Evolutionary conservation across 2,329 filamentous ascomycete genomes (phyloP), one percentile per base, ranked within the genome.

Genomic region (Pseudogymnoascus sp.): DNA sequence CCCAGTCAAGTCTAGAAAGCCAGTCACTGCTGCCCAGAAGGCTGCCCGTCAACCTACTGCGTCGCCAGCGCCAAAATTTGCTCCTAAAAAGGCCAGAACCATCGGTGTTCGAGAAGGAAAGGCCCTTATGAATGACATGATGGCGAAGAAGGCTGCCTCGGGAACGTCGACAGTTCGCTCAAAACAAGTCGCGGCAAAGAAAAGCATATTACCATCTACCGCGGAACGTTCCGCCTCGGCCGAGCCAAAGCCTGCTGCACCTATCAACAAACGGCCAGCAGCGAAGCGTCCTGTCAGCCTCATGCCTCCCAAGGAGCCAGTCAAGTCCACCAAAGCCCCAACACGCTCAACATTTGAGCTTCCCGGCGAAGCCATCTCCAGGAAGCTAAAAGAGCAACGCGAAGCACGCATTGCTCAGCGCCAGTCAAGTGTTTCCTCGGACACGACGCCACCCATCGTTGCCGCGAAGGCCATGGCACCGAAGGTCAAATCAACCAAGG

Each of bases 331-430:
- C 38, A 87, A 84, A 68, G 75, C 78, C 13, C 76, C 76, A 2
- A 87, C 84, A 0, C 72, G 80, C 7, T 72, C 85, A 1, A 80
- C 77, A 0, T 88, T 86, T 69, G 83, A 87, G 71, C 78, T 88
- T 10, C 83, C 84, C 0, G 84, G 85, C 8, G 85, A 88, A 48
- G 82, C 82, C 38, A 78, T 86, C 8, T 80, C 84, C 41, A 79
- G 80, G 12, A 78, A 80, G 12, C 71, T 86, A 63, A 84, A 80
- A 69, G 82, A 85, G 69, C 79, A 84, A 68, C 80, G 81, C 10
- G 83, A 86, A 63, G 81, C 82, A 48, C 82, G 84, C 29, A 70
- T 78, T 36, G 75, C 78, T 58, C 72, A 73, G 61, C 75, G 71
- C 51, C 61, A 71, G 68, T 62, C 68, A 62, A 68, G 69, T 65